Conservation (phyloP, 2,329 filamentous ascomycete species). For the Talaromyces sp. region DNA sequence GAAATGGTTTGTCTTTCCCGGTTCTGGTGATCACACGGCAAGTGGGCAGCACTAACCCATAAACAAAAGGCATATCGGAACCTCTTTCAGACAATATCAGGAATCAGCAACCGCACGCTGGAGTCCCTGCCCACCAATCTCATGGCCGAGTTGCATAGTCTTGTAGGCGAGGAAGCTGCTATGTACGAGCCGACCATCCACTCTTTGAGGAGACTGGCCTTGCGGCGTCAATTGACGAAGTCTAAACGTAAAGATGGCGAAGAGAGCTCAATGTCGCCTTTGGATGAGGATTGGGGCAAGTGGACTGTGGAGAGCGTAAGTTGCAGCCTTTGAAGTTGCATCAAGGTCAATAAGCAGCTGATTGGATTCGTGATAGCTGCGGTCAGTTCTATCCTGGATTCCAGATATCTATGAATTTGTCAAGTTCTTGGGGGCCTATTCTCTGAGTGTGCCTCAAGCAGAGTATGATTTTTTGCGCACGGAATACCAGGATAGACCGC, state of each 20-base stretch:
- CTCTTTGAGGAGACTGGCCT: neutral
- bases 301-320: neutral
- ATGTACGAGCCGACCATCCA: neutral
- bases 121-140: neutral
- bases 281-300: neutral
- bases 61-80: neutral
- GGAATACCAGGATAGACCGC: neutral
- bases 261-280: neutral
- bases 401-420: neutral
- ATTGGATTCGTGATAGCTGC: neutral
- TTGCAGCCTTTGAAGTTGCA: neutral
- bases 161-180: neutral
- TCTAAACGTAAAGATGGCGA: neutral
- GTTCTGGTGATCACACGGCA: neutral
- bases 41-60: neutral
- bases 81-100: neutral
- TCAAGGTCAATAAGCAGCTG: neutral
- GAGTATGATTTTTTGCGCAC: conserved; percentile 3
- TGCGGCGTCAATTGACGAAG: neutral
- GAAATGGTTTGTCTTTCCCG: neutral
- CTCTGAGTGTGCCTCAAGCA: neutral
- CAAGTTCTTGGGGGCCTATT: neutral
- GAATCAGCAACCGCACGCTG: conserved; percentile 1
- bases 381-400: neutral
- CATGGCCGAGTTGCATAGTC: neutral